phyloP scores from a whole-genome alignment of 352 stramenopile genomes.

The Phytopythium sindhum region DNA sequence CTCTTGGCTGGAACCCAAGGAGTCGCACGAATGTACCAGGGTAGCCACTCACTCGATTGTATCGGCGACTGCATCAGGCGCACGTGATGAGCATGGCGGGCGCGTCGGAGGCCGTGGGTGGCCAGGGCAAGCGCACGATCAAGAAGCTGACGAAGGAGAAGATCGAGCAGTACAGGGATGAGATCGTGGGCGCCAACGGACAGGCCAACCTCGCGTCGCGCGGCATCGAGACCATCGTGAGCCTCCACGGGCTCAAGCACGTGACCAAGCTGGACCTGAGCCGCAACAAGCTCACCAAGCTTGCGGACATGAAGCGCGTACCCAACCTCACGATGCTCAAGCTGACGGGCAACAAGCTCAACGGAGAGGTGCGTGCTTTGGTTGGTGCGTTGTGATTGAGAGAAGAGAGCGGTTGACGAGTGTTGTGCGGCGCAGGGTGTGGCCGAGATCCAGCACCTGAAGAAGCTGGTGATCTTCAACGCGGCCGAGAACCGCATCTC shows the following conservation, averaged over 20 bases:
- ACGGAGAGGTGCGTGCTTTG: slow-evolving; percentile 36
- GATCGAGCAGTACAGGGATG: slow-evolving; percentile 42
- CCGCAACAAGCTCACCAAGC: slow-evolving; percentile 84
- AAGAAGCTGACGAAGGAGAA: slow-evolving; percentile 88
- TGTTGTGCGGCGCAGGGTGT: slow-evolving; percentile 30
- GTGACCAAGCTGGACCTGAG: slow-evolving; percentile 79
- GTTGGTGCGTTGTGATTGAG: neutral
- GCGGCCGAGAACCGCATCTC: slow-evolving; percentile 70
- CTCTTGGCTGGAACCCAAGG: neutral
- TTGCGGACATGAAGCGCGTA: slow-evolving; percentile 63
- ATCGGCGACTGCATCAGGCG: neutral
- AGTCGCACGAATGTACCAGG: neutral
- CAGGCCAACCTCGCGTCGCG: slow-evolving; percentile 59
- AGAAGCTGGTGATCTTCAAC: slow-evolving; percentile 82
- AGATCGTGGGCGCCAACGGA: slow-evolving; percentile 48
- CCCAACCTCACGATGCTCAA: slow-evolving; percentile 73
- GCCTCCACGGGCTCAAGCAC: slow-evolving; percentile 53
- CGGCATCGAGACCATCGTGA: slow-evolving; percentile 81
- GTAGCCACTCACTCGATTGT: neutral
- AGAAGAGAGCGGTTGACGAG: neutral
- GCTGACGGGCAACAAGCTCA: slow-evolving; percentile 76
- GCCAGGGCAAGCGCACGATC: slow-evolving; percentile 60
- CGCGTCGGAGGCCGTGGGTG: slow-evolving; percentile 6
- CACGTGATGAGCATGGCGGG: slow-evolving; percentile 16
- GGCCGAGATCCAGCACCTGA: slow-evolving; percentile 63